Conservation (phyloP, 768 basidiomycete genomes). For the Collybia sordida region DNA sequence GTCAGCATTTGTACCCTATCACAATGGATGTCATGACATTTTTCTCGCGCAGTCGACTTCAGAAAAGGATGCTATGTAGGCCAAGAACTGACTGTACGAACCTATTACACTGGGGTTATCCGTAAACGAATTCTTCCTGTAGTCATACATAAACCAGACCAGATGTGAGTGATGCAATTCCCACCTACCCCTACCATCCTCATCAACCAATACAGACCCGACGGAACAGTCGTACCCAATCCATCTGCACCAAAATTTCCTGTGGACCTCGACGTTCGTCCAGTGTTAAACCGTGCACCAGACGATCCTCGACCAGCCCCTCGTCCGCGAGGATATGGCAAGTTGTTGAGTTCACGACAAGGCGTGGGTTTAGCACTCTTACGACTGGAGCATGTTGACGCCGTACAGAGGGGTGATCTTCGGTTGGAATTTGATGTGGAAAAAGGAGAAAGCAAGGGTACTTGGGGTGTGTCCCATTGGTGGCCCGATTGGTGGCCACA, state of each 20-base stretch:
- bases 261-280: conserved; percentile 37
- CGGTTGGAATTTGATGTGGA: conserved; percentile 38
- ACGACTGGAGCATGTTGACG: conserved; percentile 73
- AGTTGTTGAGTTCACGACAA: conserved; percentile 58
- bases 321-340: conserved; percentile 73
- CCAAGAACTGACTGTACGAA: conserved; percentile 95
- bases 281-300: conserved; percentile 19
- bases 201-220: conserved; percentile 9
- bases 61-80: conserved; percentile 98
- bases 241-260: conserved; percentile 24
- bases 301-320: conserved; percentile 33
- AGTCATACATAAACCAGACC: conserved; percentile 42
- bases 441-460: conserved; percentile 24
- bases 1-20: conserved; percentile 37
- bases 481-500: conserved; percentile 69
- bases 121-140: conserved; percentile 90
- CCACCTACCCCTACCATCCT: neutral
- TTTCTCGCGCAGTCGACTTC: conserved; percentile 69
- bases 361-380: conserved; percentile 78
- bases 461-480: conserved; percentile 56
- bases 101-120: conserved; percentile 90
- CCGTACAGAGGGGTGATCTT: conserved; percentile 47
- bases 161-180: conserved; percentile 26
- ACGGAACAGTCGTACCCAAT: conserved; percentile 10
- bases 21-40: conserved; percentile 5